Evolutionary conservation across 2,329 filamentous ascomycete genomes (phyloP).

Genomic region (Sclerotinia glacialis): DNA sequence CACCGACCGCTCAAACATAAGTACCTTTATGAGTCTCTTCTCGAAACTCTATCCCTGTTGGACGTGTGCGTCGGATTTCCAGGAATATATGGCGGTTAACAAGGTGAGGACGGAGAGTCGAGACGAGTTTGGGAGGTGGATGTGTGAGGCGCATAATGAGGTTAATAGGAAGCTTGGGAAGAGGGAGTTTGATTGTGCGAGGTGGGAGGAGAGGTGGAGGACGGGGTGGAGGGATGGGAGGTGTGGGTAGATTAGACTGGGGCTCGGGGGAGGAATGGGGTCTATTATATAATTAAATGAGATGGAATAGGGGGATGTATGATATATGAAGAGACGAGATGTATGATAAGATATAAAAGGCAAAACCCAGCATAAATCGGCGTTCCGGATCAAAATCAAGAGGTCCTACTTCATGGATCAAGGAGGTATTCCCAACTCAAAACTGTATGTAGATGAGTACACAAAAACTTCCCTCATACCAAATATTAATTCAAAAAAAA

Average conservation of each 20-base stretch:
- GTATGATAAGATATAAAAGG: neutral
- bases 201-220: conserved; percentile 93
- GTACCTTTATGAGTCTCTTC: conserved; percentile 75
- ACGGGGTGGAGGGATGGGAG: conserved; percentile 77
- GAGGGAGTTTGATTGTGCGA: conserved; percentile 79
- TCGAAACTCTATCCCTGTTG: conserved; percentile 91
- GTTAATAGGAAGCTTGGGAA: conserved; percentile 91
- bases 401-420: neutral
- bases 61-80: conserved; percentile 92
- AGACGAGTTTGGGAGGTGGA: conserved; percentile 75
- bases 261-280: too few species aligned
- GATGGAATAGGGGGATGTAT: neutral
- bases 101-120: conserved; percentile 58
- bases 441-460: neutral
- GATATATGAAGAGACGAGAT: neutral
- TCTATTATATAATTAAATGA: neutral
- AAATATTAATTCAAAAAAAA: neutral
- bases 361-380: neutral
- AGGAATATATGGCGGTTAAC: conserved; percentile 64
- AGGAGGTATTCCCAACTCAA: neutral
- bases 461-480: neutral
- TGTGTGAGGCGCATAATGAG: conserved; percentile 83
- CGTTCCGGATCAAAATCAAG: neutral
- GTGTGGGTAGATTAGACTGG: conserved; percentile 50
- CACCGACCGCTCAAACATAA: conserved; percentile 71